phyloP scores from a whole-genome alignment of 805 yeast genomes.

The Wickerhamiella galacta region DNA sequence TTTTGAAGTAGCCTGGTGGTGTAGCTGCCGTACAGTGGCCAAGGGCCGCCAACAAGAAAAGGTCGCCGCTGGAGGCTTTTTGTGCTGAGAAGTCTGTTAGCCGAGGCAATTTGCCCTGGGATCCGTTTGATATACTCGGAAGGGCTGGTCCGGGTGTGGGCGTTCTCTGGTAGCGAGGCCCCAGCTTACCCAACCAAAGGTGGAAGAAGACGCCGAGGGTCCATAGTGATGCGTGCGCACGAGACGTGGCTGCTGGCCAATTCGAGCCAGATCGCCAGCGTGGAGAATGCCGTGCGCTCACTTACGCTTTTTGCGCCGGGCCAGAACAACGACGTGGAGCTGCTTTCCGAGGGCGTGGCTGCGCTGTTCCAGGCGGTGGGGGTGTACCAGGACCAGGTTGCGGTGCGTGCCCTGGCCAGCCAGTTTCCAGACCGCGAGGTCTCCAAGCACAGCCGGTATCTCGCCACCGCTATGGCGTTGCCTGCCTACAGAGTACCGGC shows the following conservation, averaged over 20 bases:
- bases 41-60: no score
- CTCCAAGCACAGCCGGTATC: slow-evolving; percentile 2
- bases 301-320: slow-evolving; percentile 25
- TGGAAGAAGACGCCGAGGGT: no score
- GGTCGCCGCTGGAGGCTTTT: no score
- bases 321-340: slow-evolving; percentile 24
- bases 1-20: no score
- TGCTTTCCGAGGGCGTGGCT: slow-evolving; percentile 22
- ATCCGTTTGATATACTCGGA: no score
- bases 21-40: no score
- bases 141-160: no score
- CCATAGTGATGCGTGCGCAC: not conserved
- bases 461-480: slow-evolving; percentile 8
- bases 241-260: slow-evolving; percentile 23
- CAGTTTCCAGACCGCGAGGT: not conserved
- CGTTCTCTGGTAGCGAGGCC: no score
- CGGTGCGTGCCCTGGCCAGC: slow-evolving; percentile 16
- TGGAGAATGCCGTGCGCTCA: slow-evolving; percentile 23
- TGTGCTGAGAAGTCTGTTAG: no score
- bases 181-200: no score
- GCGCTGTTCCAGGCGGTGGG: slow-evolving; percentile 22
- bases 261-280: slow-evolving; percentile 23
- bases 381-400: slow-evolving; percentile 23
- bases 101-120: no score
- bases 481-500: slow-evolving; percentile 19